A percentile compares a stretch with the other conserved stretches of the same genome.
Conservation (phyloP, 2,329 filamentous ascomycete genomes). For the Exophiala phaeomuriformis region DNA sequence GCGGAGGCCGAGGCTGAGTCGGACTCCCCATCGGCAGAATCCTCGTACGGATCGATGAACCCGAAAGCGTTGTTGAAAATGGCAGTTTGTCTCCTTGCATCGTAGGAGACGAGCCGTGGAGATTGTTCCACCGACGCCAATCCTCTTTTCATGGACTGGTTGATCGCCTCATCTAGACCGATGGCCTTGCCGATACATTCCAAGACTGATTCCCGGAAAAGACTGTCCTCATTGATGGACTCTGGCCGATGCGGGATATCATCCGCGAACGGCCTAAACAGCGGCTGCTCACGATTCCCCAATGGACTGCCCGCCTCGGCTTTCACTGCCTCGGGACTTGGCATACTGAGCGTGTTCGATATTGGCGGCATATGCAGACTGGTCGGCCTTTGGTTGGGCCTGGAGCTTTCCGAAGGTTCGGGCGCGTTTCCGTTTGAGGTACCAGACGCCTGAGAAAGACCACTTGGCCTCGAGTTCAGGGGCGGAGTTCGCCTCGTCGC, state of each 20-base stretch:
- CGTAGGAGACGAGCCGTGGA: constrained; percentile 74
- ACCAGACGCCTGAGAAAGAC: constrained; percentile 24
- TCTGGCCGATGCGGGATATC: constrained; percentile 48
- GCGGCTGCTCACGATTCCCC: constrained; percentile 36
- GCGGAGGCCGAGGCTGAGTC: constrained; percentile 70
- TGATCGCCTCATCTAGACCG: constrained; percentile 59
- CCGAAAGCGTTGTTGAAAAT: constrained; percentile 83
- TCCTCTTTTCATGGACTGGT: constrained; percentile 45
- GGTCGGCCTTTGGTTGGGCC: constrained; percentile 15
- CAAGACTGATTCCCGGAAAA: constrained; percentile 83
- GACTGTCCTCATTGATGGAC: constrained; percentile 74
- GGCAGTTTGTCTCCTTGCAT: constrained; percentile 71
- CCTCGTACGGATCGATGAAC: constrained; percentile 78
- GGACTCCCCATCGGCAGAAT: constrained; percentile 69
- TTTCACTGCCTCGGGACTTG: constrained; percentile 6
- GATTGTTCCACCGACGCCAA: constrained; percentile 73
- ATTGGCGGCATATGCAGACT: constrained; percentile 15
- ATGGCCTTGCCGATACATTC: constrained; percentile 95
- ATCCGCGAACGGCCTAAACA: constrained; percentile 31
- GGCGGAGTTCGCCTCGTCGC: constrained; percentile 34
- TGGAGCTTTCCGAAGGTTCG: constrained; percentile 48
- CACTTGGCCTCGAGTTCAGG: constrained; percentile 4
- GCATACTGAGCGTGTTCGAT: constrained; percentile 16
- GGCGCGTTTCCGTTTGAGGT: constrained; percentile 56
- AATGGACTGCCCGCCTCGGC: constrained; percentile 35